Percentiles rank a stretch among this genome's conserved stretches.
Evolutionary conservation across 495 filamentous ascomycete genomes (phyloP).

Genomic region (Podospora comata): DNA sequence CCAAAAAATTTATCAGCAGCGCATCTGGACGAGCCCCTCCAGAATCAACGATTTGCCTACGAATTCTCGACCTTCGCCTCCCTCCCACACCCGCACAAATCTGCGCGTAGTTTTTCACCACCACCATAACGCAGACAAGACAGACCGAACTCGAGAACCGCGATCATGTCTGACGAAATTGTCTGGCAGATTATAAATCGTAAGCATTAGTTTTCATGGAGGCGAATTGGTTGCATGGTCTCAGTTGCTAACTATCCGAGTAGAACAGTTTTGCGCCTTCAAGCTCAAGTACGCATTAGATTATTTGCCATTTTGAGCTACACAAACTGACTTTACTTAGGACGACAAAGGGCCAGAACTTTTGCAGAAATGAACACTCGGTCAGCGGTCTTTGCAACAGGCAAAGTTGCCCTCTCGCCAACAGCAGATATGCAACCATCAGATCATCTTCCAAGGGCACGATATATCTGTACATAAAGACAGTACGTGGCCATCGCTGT

Average conservation of each 20-base stretch:
- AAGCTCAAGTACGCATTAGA: conserved; percentile 75
- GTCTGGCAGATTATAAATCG: conserved; percentile 65
- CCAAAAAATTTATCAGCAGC: conserved; percentile 15
- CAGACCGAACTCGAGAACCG: neutral
- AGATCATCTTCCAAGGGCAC: conserved; percentile 74
- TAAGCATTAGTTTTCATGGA: conserved; percentile 13
- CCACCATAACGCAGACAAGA: neutral
- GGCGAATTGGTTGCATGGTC: neutral
- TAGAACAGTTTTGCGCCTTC: conserved; percentile 89
- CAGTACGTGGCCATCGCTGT: conserved; percentile 44
- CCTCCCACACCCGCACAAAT: conserved; percentile 1
- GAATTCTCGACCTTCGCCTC: neutral
- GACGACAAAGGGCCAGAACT: conserved; percentile 87
- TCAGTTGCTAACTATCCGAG: conserved; percentile 29
- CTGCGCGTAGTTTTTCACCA: neutral
- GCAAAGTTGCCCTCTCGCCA: conserved; percentile 92
- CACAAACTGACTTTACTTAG: conserved; percentile 40
- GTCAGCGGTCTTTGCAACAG: conserved; percentile 91
- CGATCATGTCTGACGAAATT: conserved; percentile 77
- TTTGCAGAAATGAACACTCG: conserved; percentile 84
- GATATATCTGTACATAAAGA: conserved; percentile 98
- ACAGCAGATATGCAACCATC: conserved; percentile 91
- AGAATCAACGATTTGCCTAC: neutral
- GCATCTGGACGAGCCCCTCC: conserved; percentile 17
- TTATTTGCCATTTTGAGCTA: conserved; percentile 15